Base-by-base conservation (phyloP, 441 rosid species). In the Eruca vesicaria region DNA sequence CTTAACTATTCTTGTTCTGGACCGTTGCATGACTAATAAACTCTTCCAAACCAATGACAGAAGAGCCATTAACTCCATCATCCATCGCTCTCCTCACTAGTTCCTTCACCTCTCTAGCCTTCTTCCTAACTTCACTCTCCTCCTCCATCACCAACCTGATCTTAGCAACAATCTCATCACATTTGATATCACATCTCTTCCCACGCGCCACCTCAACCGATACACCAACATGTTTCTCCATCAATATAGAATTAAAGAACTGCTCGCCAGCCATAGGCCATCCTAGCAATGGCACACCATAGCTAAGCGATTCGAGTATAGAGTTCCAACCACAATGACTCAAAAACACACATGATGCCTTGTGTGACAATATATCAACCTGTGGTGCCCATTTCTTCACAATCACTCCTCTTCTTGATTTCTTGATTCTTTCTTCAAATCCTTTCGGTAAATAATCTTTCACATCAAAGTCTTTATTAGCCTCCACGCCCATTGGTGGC, bases 251-350 rank as follows among this genome's bases (percentile, higher is more conserved):
- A 65, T 91, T 91, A 69, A 91, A 89, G 73, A 86, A 88, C 55
- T 91, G 97, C 81, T 91, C 97, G 0, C 60, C 97, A 6, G 97
- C 93, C 93, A 91, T 84, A 0, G 85, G 86, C 97, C 97, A 91
- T 8, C 97, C 94, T 1, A 91, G 74, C 72, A 91, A 33, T 15
- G 94, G 90, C 57, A 91, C 88, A 4, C 97, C 97, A 31, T 72
- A 38, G 66, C 81, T 84, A 18, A 91, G 72, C 1, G 91, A 77
- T 69, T 91, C 97, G 21, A 91, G 84, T 69, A 78, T 85, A 3
- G 97, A 89, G 74, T 91, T 91, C 97, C 97, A 91, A 18, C 97
- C 97, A 56, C 97, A 91, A 61, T 91, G 97, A 63, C 89, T 91
- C 79, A 91, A 29, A 75, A 91, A 91, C 43, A 81, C 90, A 50